phyloP scores from a whole-genome alignment of 495 filamentous ascomycete species.

The Hypoxylon perforatum region DNA sequence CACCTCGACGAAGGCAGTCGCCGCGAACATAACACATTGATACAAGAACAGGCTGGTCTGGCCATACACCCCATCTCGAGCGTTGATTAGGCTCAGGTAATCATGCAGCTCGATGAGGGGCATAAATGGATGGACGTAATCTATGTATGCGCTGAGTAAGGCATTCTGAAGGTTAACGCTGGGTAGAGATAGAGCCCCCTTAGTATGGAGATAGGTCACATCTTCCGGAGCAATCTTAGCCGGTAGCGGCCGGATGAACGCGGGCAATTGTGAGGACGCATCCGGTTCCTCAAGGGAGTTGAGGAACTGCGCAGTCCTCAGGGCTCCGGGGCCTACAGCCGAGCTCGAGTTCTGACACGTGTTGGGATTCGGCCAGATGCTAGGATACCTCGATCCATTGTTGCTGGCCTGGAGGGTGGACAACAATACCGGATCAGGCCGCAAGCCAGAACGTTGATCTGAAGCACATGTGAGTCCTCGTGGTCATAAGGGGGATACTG shows the following conservation, averaged over 20 bases:
- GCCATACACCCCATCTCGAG: slow-evolving; percentile 71
- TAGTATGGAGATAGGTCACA: slow-evolving; percentile 76
- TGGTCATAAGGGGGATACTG: slow-evolving; percentile 22
- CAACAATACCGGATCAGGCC: slow-evolving; percentile 40
- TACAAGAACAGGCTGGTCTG: slow-evolving; percentile 81
- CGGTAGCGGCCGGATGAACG: slow-evolving; percentile 80
- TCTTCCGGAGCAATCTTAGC: slow-evolving; percentile 76
- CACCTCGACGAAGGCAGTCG: slow-evolving; percentile 80
- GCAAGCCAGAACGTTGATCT: slow-evolving; percentile 50
- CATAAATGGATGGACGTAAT: slow-evolving; percentile 91
- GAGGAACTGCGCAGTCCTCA: slow-evolving; percentile 45
- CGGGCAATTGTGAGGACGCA: slow-evolving; percentile 60
- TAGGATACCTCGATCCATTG: slow-evolving; percentile 47
- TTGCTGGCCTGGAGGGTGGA: slow-evolving; percentile 42
- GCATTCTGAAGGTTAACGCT: slow-evolving; percentile 74
- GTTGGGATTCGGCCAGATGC: slow-evolving; percentile 46
- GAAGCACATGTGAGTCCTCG: slow-evolving; percentile 44
- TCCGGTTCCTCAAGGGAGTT: slow-evolving; percentile 48
- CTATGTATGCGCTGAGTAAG: slow-evolving; percentile 77
- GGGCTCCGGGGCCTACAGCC: slow-evolving; percentile 20
- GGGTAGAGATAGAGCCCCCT: slow-evolving; percentile 80
- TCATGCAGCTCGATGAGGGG: slow-evolving; percentile 82
- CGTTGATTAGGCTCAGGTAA: slow-evolving; percentile 73
- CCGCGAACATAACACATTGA: slow-evolving; percentile 85
- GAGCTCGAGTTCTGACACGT: slow-evolving; percentile 34